These are phyloP conservation scores for Cornus controversa DNA, from an alignment of 148 eudicot species.

Conservation along the genomic window DNA sequence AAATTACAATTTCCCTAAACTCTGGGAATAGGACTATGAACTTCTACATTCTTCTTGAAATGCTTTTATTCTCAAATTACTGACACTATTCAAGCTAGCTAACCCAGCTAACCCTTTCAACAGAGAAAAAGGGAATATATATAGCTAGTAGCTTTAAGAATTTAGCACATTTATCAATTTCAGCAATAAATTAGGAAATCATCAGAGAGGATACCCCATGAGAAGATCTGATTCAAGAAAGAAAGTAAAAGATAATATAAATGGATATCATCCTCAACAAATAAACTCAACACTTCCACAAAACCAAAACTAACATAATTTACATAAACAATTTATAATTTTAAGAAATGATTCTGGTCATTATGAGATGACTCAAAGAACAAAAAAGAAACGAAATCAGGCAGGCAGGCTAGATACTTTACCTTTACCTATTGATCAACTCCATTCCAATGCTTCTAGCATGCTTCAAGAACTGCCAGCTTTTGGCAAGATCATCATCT, in stretches of 20 bases:
- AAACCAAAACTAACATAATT: background rate
- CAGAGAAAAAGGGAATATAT: too few species aligned
- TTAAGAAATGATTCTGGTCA: background rate
- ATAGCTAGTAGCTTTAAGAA: too few species aligned
- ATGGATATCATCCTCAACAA: background rate
- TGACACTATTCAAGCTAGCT: too few species aligned
- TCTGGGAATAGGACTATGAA: too few species aligned
- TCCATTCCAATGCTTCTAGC: slow-evolving; percentile 52
- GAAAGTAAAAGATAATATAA: background rate
- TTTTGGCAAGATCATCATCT: slow-evolving; percentile 34
- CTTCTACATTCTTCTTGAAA: too few species aligned
- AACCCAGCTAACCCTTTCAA: too few species aligned
- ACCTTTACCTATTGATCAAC: slow-evolving; percentile 37
- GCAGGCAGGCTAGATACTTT: background rate
- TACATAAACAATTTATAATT: background rate
- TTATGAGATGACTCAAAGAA: background rate
- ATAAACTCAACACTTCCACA: too few species aligned
- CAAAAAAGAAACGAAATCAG: background rate
- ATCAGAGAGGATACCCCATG: background rate
- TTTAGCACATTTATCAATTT: too few species aligned
- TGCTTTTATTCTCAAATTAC: too few species aligned
- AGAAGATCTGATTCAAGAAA: background rate
- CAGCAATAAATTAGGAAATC: too few species aligned
- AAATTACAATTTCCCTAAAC: too few species aligned
- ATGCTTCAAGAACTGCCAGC: slow-evolving; percentile 37